A percentile compares a stretch with the other conserved stretches of the same genome.
phyloP scores from a whole-genome alignment of 1,284 basidiomycete genomes.

The Cronartium ribicola region DNA sequence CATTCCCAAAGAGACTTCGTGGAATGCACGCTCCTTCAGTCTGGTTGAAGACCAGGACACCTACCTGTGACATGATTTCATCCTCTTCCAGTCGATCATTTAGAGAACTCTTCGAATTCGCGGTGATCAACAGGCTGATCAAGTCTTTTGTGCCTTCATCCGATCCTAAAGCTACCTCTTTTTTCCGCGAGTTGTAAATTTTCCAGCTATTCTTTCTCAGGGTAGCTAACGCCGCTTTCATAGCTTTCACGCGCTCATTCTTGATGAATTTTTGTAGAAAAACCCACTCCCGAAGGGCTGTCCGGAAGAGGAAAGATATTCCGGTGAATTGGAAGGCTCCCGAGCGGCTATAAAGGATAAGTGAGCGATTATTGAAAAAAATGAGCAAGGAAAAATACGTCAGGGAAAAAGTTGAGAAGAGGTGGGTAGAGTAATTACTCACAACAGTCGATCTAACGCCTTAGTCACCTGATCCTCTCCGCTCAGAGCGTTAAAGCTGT shows the following conservation, averaged over 20 bases:
- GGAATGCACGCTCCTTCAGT: too few species aligned
- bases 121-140: conserved; percentile 2
- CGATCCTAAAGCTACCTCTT: conserved; percentile 15
- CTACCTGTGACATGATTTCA: conserved; percentile 1
- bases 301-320: neutral
- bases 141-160: conserved; percentile 16
- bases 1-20: too few species aligned
- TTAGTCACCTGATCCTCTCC: conserved; percentile 12
- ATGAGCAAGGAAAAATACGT: neutral
- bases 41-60: conserved; percentile 22
- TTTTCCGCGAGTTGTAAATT: conserved; percentile 8
- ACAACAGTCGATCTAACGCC: neutral
- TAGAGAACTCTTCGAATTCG: neutral
- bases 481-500: conserved; percentile 1
- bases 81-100: neutral
- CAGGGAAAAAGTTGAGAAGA: neutral
- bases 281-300: neutral
- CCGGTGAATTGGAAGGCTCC: neutral
- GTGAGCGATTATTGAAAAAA: neutral
- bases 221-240: neutral
- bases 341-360: neutral
- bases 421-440: neutral
- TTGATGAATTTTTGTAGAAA: neutral
- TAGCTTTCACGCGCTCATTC: neutral
- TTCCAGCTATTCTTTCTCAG: neutral